Base-by-base conservation (phyloP, 208 protist genomes). In the Wallacemonas rigidus region DNA sequence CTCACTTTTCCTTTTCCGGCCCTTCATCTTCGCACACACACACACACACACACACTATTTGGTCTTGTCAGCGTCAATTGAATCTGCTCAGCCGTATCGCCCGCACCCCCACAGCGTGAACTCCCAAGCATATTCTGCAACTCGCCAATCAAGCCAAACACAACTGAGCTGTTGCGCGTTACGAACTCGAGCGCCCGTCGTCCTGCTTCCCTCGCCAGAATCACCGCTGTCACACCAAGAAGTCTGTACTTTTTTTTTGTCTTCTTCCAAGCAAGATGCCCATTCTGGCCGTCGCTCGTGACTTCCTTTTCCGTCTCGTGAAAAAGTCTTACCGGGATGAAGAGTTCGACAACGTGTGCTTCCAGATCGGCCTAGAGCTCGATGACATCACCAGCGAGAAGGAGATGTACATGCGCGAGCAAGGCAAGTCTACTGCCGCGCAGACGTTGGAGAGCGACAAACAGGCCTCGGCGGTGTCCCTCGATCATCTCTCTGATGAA, bases 301-400 rank as follows among this genome's bases (percentile, higher is more conserved):
- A 95, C 35, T 94, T 82, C 67, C 77, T 98, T 36, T 92, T 83
- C 72, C 44, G 79, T 8, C 79, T 95, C 17, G 72, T 98, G 58
- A 92, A 88, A 38, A 82, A 89, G 76, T 80, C 56, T 26, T 96
- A 94, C 94, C 95, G 96, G 8, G 83, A 98, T 56, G 82, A 94
- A 4, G 81, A 99, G 77, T 99, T 99, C 78, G 89, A 98, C 36
- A 83, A 99, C 39, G 75, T 99, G 0, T 99, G 98, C 86, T 99
- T 99, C 77, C 71, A 98, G 67, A 99, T 99, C 76, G 99, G 99
- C 41, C 91, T 99, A 57, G 98, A 99, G 88, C 94, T 99, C 6
- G 98, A 99, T 81, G 98, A 99, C 54, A 96, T 99, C 71, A 99
- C 98, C 6, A 97, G 93, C 57, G 97, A 99, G 77, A 93, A 81